Base-by-base conservation (phyloP, 2,329 filamentous ascomycete species). In the Neonectria coccinea region DNA sequence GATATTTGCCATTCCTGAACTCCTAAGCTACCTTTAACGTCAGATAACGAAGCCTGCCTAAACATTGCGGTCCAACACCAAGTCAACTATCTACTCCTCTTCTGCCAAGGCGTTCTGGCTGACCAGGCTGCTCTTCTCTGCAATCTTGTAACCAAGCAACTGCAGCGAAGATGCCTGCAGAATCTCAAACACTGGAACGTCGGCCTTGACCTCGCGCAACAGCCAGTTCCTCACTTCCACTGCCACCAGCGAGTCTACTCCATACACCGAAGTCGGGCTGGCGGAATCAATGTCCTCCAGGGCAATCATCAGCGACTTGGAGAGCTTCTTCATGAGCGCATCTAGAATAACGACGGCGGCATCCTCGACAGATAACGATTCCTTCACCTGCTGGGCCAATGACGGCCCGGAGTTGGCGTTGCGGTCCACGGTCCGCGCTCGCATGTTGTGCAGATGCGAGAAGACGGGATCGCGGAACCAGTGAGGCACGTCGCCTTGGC, bases 401-500 rank as follows among this genome's bases (percentile, higher is more conserved):
- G 52, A 56, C 25, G 42, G 59, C 1, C 59, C 51, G 5, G 47
- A 12, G 36, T 22, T 42, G 20, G 56, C 51, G 44, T 54, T 61
- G 59, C 47, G 41, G 27, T 54, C 41, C 20, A 55, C 48, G 4
- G 51, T 42, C 22, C 52, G 59, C 10, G 51, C 52, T 18, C 51
- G 41, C 50, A 61, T 61, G 50, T 59, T 55, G 42, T 55, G 51
- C 25, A 59, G 27, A 27, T 59, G 57, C 36, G 57, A 59, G 25
- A 59, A 59, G 39, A 59, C 57, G 11, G 57, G 57, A 36, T 59
- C 48, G 11, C 57, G 57, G 48, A 59, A 59, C 57, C 56, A 58
- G 27, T 58, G 56, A 12, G 56, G 56, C 33, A 58, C 56, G 14
- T 58, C 56, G 33, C 56, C 56, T 20, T 58, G 45, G 25, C 56